These are phyloP conservation scores for Protea cynaroides DNA, from an alignment of 164 flowering plant species.

Conservation along the genomic window DNA sequence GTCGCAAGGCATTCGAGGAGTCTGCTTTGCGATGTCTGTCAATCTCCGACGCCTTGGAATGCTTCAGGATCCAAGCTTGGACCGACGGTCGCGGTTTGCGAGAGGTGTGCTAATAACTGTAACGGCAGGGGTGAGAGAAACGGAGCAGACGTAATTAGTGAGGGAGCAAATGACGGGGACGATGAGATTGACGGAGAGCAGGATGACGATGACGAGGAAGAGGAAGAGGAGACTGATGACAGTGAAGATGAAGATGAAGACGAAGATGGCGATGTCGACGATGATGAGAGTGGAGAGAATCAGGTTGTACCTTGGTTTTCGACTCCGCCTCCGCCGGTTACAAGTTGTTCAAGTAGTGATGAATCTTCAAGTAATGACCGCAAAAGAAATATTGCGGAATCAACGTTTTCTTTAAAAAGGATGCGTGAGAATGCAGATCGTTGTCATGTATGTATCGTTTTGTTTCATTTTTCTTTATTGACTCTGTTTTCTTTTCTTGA, in stretches of 20 bases:
- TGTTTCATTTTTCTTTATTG: not conserved
- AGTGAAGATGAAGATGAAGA: conserved; percentile 11
- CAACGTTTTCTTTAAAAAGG: conserved; percentile 26
- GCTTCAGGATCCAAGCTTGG: conserved; percentile 56
- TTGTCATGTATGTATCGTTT: conserved; percentile 24
- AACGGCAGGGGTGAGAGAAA: not conserved
- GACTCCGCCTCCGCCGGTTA: conserved; percentile 28
- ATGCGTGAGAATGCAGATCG: conserved; percentile 25
- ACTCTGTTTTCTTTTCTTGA: too few relatives aligned
- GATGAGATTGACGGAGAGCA: conserved; percentile 8
- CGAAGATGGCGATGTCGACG: conserved; percentile 8
- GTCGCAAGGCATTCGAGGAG: conserved; percentile 56
- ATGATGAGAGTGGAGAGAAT: conserved; percentile 29
- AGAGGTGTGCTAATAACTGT: conserved; percentile 20
- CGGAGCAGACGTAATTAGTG: not conserved
- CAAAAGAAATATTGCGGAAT: not conserved
- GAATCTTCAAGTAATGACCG: conserved; percentile 11
- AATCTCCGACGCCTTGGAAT: conserved; percentile 58
- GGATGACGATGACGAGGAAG: conserved; percentile 3
- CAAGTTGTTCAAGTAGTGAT: conserved; percentile 25
- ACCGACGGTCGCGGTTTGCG: conserved; percentile 46
- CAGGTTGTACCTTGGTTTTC: conserved; percentile 40
- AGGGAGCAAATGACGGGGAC: conserved; percentile 10
- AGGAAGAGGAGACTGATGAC: conserved; percentile 13
- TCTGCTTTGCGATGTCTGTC: conserved; percentile 58